A percentile compares a stretch with the other conserved stretches of the same genome.
Evolutionary conservation across 176 grass and related monocot genomes (phyloP).

Genomic region (Hyparrhenia diplandra): DNA sequence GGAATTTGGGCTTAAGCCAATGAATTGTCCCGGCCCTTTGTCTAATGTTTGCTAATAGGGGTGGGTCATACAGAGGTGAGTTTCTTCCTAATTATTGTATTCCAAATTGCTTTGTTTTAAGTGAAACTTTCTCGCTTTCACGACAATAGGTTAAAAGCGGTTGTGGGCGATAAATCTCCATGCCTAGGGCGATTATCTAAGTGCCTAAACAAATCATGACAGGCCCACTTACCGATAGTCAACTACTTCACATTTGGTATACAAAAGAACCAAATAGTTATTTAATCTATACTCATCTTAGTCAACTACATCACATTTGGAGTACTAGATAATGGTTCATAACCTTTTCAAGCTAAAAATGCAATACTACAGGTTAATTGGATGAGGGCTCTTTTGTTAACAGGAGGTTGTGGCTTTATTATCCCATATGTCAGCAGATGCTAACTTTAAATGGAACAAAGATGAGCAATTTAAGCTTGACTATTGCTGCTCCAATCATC

Average conservation of each 20-base stretch:
- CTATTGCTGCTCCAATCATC: neutral
- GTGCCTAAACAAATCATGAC: neutral
- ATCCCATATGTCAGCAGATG: neutral
- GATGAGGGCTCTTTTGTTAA: too few species aligned
- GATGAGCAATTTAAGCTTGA: neutral
- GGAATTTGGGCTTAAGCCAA: slow-evolving; percentile 98
- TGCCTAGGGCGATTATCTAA: neutral
- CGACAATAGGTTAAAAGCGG: neutral
- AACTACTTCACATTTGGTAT: neutral
- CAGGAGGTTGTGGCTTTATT: too few species aligned
- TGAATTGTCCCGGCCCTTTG: slow-evolving; percentile 99
- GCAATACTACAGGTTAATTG: too few species aligned
- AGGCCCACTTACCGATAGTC: neutral
- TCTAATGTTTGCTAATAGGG: slow-evolving; percentile 93
- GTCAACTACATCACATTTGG: too few species aligned
- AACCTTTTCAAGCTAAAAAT: too few species aligned
- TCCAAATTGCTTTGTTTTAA: neutral
- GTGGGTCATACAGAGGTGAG: slow-evolving; percentile 92
- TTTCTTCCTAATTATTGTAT: slow-evolving; percentile 26
- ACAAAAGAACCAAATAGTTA: too few species aligned
- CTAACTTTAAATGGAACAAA: neutral
- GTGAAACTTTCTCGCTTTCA: neutral
- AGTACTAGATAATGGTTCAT: too few species aligned
- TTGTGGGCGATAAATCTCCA: neutral
- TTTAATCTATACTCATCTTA: too few species aligned